Conservation (phyloP, 2,329 filamentous ascomycete species). For the Trichoderma oligosporum region DNA sequence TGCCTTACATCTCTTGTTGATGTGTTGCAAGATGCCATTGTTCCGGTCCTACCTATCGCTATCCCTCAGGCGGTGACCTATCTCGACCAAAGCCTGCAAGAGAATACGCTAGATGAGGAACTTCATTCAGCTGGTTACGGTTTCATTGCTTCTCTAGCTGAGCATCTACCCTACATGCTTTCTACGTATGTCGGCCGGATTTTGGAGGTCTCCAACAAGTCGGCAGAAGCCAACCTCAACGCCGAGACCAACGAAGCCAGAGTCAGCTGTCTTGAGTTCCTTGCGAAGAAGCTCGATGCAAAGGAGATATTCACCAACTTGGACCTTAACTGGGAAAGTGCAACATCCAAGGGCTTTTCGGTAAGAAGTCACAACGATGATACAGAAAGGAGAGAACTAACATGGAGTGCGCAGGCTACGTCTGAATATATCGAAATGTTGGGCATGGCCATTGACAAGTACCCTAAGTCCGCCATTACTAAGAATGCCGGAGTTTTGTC, state of each 20-base stretch:
- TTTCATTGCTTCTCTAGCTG: slow-evolving; percentile 72
- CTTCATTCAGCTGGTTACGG: slow-evolving; percentile 81
- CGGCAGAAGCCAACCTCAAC: slow-evolving; percentile 60
- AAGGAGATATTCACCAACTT: slow-evolving; percentile 72
- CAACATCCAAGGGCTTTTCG: slow-evolving; percentile 57
- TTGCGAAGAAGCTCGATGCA: slow-evolving; percentile 73
- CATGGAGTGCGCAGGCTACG: slow-evolving; percentile 49
- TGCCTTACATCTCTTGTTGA: slow-evolving; percentile 88
- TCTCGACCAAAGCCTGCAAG: slow-evolving; percentile 58
- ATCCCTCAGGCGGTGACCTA: slow-evolving; percentile 70
- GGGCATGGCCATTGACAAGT: slow-evolving; percentile 67
- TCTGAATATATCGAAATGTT: slow-evolving; percentile 68
- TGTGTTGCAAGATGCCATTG: slow-evolving; percentile 79
- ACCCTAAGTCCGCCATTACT: slow-evolving; percentile 72
- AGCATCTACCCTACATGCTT: slow-evolving; percentile 86
- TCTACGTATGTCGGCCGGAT: slow-evolving; percentile 71
- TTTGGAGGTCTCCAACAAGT: slow-evolving; percentile 67
- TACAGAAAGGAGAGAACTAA: not conserved
- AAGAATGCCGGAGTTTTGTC: slow-evolving; percentile 71
- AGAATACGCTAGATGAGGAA: slow-evolving; percentile 52
- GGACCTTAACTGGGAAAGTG: slow-evolving; percentile 65
- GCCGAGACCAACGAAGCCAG: slow-evolving; percentile 62
- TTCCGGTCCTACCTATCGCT: slow-evolving; percentile 74
- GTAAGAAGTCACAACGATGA: slow-evolving; percentile 43
- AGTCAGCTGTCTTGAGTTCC: slow-evolving; percentile 64